Base-by-base conservation (phyloP, 495 filamentous ascomycete genomes). In the Saxophila tyrrhenica region DNA sequence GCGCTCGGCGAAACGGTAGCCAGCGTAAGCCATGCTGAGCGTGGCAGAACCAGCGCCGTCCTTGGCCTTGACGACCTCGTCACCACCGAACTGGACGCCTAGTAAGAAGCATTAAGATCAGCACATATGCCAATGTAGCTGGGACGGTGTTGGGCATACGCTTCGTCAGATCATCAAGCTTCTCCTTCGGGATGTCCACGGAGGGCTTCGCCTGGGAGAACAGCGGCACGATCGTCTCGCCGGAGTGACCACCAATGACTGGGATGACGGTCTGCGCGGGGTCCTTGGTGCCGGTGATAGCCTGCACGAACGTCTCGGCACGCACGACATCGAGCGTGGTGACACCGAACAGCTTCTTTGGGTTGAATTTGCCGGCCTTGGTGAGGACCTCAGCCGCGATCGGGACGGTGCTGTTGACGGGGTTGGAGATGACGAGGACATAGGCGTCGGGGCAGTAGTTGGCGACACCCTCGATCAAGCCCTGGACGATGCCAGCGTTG, bases 21-120 rank as follows among this genome's bases (percentile, higher is more conserved):
- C 92, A 62, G 92, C 92, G 67, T 86, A 96, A 52, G 92, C 92
- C 92, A 98, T 98, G 59, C 88, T 95, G 29, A 97, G 80, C 54
- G 92, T 98, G 59, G 92, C 92, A 39, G 90, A 95, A 58, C 92
- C 92, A 65, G 83, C 79, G 62, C 92, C 92, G 54, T 91, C 87
- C 84, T 98, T 98, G 66, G 92, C 92, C 76, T 92, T 82, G 66
- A 97, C 92, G 62, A 98, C 92, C 76, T 98, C 92, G 65, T 98
- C 92, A 71, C 92, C 92, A 66, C 94, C 94, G 63, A 95, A 97
- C 71, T 98, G 92, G 39, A 97, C 89, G 64, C 83, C 83, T 86
- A 56, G 1, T 21, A 23, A 17, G 7, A 16, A 44, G 7, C 19
- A 17, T 3, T 23, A 19, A 3, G 11, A 13, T 35, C n/a, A 50